phyloP scores from a whole-genome alignment of 83 land plant species.

The Thuja plicata region DNA sequence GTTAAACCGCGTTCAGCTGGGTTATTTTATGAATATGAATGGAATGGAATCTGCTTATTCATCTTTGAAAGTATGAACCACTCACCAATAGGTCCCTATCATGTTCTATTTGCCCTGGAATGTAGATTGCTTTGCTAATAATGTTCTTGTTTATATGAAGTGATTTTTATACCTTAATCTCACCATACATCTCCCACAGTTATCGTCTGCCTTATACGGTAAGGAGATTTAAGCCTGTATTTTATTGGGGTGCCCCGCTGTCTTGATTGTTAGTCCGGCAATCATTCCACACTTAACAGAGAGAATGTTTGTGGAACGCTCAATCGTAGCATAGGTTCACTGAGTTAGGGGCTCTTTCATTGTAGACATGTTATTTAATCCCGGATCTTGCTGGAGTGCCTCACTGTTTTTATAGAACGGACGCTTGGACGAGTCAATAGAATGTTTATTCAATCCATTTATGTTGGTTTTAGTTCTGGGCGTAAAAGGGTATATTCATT shows the following conservation, averaged over 20 bases:
- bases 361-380: no score
- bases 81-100: no score
- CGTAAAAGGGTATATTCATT: not conserved
- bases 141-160: not conserved
- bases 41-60: not conserved
- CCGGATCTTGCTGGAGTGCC: not conserved
- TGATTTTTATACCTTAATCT: not conserved
- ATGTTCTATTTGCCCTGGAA: not conserved
- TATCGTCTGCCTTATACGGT: no score
- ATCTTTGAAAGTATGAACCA: not conserved
- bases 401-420: not conserved
- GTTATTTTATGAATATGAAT: not conserved
- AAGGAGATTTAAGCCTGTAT: no score
- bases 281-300: no score
- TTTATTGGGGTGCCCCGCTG: no score
- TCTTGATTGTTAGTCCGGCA: no score
- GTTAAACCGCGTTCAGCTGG: not conserved
- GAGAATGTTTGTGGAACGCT: not conserved
- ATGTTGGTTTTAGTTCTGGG: not conserved
- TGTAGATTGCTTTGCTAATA: not conserved
- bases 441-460: not conserved
- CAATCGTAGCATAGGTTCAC: not conserved
- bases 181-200: not conserved
- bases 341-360: not conserved
- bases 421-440: not conserved